These are phyloP conservation scores for Coemansia sp. DNA, from an alignment of 192 early-diverging fungal genomes.

Conservation along the genomic window DNA sequence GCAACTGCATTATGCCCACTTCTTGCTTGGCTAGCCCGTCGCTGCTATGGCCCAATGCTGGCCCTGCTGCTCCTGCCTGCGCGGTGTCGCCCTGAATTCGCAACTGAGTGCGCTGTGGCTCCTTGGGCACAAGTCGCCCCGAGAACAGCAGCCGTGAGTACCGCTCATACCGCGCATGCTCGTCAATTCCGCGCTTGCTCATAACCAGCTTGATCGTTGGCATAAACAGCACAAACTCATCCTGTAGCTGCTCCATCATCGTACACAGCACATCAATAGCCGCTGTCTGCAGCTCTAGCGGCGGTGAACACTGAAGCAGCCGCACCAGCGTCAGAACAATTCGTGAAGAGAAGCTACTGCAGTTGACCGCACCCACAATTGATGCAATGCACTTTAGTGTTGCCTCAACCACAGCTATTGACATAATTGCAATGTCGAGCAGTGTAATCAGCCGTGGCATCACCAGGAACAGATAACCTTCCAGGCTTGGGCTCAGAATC, in stretches of 20 bases:
- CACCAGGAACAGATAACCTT: constrained; percentile 91
- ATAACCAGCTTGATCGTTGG: constrained; percentile 85
- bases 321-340: constrained; percentile 89
- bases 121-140: constrained; percentile 61
- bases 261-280: constrained; percentile 81
- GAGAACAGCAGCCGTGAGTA: constrained; percentile 74
- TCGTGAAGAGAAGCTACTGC: constrained; percentile 85
- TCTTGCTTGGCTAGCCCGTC: constrained; percentile 16
- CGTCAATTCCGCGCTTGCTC: constrained; percentile 60
- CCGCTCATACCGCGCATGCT: constrained; percentile 72
- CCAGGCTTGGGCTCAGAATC: constrained; percentile 84
- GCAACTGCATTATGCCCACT: constrained; percentile 61
- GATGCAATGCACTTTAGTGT: constrained; percentile 76
- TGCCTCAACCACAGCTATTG: constrained; percentile 60
- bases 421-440: constrained; percentile 69
- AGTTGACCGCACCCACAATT: constrained; percentile 75
- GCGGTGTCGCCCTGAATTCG: background rate
- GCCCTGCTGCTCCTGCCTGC: background rate
- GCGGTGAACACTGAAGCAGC: constrained; percentile 57
- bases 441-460: constrained; percentile 82
- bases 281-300: constrained; percentile 60
- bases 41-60: background rate
- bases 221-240: constrained; percentile 87
- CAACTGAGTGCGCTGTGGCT: constrained; percentile 11
- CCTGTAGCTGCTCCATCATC: constrained; percentile 80